phyloP scores from a whole-genome alignment of 1,284 basidiomycete species.

The Malassezia sympodialis region DNA sequence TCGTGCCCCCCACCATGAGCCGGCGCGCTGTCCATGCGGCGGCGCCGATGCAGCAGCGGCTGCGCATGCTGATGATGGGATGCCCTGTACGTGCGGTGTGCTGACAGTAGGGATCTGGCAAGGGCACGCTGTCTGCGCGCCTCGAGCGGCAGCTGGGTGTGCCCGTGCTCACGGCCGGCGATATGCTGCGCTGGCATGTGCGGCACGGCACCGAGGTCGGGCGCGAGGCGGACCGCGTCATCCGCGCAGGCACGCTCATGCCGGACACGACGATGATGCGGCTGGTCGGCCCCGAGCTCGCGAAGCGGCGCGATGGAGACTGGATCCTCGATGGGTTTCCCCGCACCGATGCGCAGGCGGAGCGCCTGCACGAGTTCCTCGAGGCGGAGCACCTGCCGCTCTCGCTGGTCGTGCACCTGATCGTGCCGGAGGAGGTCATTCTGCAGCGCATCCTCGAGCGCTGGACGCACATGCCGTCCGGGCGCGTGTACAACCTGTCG shows the following conservation, averaged over 20 bases:
- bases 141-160: conserved; percentile 26
- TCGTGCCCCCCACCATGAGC: neutral
- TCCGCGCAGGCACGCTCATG: conserved; percentile 39
- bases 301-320: conserved; percentile 50
- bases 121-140: conserved; percentile 39
- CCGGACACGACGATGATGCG: conserved; percentile 44
- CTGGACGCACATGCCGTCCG: conserved; percentile 85
- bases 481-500: conserved; percentile 64
- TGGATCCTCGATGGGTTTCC: conserved; percentile 98
- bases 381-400: conserved; percentile 48
- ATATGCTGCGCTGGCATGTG: conserved; percentile 40
- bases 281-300: conserved; percentile 28
- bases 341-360: conserved; percentile 77
- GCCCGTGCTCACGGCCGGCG: conserved; percentile 32
- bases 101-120: conserved; percentile 31
- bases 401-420: conserved; percentile 77
- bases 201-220: conserved; percentile 29
- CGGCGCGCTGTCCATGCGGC: neutral
- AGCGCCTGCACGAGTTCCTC: conserved; percentile 60
- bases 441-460: conserved; percentile 72
- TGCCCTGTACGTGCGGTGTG: conserved; percentile 21
- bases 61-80: conserved; percentile 44
- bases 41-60: conserved; percentile 13
- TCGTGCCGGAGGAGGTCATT: conserved; percentile 82
- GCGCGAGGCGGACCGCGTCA: conserved; percentile 26